Evolutionary conservation across 116 monocot genomes (phyloP).

Genomic region (Papilionanthe hybrid): DNA sequence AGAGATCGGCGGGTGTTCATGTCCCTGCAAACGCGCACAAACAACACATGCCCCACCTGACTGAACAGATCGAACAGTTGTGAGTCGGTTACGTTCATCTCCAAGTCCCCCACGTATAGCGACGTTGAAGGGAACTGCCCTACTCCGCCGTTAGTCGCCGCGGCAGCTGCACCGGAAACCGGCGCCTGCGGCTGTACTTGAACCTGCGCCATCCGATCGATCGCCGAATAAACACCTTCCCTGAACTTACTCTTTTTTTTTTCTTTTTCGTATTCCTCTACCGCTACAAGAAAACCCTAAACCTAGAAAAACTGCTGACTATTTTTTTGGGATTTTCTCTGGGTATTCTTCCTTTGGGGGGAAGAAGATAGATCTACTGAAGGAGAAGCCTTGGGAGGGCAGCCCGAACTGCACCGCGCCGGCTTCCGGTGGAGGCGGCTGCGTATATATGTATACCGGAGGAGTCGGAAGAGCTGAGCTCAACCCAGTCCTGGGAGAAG

Average conservation of each 20-base stretch:
- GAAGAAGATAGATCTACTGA: background rate
- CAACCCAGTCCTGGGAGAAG: background rate
- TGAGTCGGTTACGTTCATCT: slow-evolving; percentile 26
- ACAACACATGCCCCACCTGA: slow-evolving; percentile 25
- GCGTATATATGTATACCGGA: background rate
- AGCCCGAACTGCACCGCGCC: slow-evolving; percentile 21
- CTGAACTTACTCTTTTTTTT: background rate
- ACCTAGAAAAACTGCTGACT: background rate
- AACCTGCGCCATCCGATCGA: slow-evolving; percentile 13
- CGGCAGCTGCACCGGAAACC: slow-evolving; percentile 5
- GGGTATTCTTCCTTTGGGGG: background rate
- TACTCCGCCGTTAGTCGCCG: slow-evolving; percentile 5
- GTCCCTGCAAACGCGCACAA: slow-evolving; percentile 34
- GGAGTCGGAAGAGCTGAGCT: background rate
- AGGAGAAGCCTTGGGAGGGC: slow-evolving; percentile 8
- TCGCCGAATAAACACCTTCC: background rate
- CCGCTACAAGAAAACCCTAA: background rate
- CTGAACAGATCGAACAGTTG: slow-evolving; percentile 32
- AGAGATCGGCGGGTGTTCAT: slow-evolving; percentile 18
- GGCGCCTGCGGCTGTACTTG: slow-evolving; percentile 12
- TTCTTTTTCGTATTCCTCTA: background rate
- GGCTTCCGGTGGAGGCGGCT: background rate
- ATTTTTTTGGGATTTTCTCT: slow-evolving; percentile 11
- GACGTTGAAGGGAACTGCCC: slow-evolving; percentile 24
- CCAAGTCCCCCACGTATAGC: slow-evolving; percentile 41